Evolutionary conservation across 257 asterid species (phyloP), one percentile per base, ranked within the genome.

Genomic region (Pogostemon cablin): DNA sequence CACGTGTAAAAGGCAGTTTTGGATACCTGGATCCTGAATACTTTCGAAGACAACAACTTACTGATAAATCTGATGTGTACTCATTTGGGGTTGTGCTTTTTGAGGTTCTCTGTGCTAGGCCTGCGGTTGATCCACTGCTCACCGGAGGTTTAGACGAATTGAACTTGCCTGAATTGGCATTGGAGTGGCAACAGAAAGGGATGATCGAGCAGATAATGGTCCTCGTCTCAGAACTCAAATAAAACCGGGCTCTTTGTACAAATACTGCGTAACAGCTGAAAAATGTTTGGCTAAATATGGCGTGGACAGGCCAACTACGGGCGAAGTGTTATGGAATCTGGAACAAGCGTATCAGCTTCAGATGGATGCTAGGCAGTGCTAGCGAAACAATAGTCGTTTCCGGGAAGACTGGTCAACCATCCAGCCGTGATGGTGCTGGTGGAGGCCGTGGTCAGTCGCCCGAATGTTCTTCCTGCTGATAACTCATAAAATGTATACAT

Each of bases 1-100:
- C 72, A 85, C 90, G 87, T 2, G 90, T 85, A 9, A 85, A 85
- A 57, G 90, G 90, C n/a, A 85, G 90, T 48, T 85, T 85, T 2
- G 90, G 90, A 3, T 85, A 85, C 41, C 70, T 85, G 4, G 90
- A 85, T 69, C 90, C 90, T 2, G 90, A 85, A 37, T 85, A 85
- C 41, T 85, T 80, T n/a, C 71, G 87, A 32, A 56, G 84, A 15
- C 84, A 78, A 66, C 86, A 85, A 47, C 77, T 85, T 32, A 85
- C 83, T 0, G 86, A 85, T 58, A 85, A 85, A 46, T 85, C 87
- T 2, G 90, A 85, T 55, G 87, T 85, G n/a, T 82, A 85, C 44
- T 85, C 90, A 9, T 85, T 85, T 46, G 90, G 90, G 9, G 87
- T 85, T 4, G 87, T 85, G 49, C 82, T 82, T 39, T 80, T 80